These are phyloP conservation scores for Platismatia glauca DNA, from an alignment of 495 filamentous ascomycete species.

Conservation along the genomic window DNA sequence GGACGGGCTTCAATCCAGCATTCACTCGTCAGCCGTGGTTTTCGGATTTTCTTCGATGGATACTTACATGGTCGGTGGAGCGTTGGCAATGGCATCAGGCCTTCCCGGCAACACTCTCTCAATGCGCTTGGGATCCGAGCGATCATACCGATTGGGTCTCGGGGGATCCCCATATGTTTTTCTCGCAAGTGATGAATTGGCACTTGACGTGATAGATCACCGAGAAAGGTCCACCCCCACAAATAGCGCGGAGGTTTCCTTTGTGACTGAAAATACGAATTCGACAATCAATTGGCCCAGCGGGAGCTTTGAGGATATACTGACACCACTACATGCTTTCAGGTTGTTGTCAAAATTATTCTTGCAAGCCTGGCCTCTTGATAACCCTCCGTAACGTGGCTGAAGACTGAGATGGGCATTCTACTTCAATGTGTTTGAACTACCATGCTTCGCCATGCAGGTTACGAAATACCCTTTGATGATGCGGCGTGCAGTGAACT, in stretches of 20 bases:
- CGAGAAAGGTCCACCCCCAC: not conserved
- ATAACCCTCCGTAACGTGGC: not conserved
- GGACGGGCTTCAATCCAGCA: not conserved
- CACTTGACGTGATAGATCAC: not conserved
- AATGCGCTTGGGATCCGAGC: not conserved
- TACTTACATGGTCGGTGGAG: not conserved
- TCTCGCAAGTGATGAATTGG: not conserved
- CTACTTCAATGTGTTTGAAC: not conserved
- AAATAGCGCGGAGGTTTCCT: not conserved
- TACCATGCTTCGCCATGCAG: not conserved
- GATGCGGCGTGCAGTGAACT: rapidly evolving
- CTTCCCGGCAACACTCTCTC: not conserved
- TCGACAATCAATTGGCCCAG: not conserved
- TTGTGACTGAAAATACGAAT: not conserved
- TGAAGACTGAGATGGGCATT: not conserved
- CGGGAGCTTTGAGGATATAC: not conserved
- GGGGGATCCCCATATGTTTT: not conserved
- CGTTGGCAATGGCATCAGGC: not conserved
- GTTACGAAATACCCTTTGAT: not conserved
- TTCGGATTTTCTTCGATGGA: not conserved
- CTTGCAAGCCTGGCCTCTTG: not conserved
- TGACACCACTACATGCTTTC: not conserved
- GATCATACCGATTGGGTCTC: not conserved
- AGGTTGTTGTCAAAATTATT: not conserved
- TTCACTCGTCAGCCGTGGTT: not conserved